Conservation (phyloP, 2,329 filamentous ascomycete genomes). For the Fusarium sp. region DNA sequence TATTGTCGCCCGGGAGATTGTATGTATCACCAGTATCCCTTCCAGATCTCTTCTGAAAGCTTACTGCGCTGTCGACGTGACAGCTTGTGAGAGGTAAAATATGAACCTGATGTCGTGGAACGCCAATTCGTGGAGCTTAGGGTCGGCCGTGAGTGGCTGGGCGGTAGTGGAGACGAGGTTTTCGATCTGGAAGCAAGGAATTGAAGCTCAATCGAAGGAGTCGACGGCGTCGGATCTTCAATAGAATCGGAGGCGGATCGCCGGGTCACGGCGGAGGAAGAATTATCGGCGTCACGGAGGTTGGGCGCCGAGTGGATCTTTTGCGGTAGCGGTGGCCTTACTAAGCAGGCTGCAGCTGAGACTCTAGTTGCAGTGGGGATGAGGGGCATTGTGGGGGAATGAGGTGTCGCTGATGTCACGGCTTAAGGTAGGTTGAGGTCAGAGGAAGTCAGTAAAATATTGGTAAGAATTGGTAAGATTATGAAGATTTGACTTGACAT, state of each 20-base stretch:
- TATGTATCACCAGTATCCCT: constrained; percentile 43
- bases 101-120: constrained; percentile 3
- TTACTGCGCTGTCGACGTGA: constrained; percentile 38
- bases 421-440: background rate
- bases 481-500: background rate
- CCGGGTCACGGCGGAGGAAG: constrained; percentile 21
- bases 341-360: constrained; percentile 31
- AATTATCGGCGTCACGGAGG: constrained; percentile 21
- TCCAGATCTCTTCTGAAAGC: constrained; percentile 44
- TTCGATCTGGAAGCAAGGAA: background rate
- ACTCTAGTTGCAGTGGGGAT: constrained; percentile 16
- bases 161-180: background rate
- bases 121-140: background rate
- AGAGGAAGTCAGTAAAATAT: background rate
- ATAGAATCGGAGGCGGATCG: constrained; percentile 23
- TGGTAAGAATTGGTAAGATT: constrained; percentile 20
- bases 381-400: constrained; percentile 29
- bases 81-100: constrained; percentile 9
- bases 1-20: background rate
- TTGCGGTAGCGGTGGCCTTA: constrained; percentile 25
- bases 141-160: background rate
- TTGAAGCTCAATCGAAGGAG: constrained; percentile 24
- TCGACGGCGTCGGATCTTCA: constrained; percentile 9
- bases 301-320: constrained; percentile 23
- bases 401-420: constrained; percentile 22